These are phyloP conservation scores for Salix suchowensis DNA, from an alignment of 345 rosid genomes.

Conservation along the genomic window DNA sequence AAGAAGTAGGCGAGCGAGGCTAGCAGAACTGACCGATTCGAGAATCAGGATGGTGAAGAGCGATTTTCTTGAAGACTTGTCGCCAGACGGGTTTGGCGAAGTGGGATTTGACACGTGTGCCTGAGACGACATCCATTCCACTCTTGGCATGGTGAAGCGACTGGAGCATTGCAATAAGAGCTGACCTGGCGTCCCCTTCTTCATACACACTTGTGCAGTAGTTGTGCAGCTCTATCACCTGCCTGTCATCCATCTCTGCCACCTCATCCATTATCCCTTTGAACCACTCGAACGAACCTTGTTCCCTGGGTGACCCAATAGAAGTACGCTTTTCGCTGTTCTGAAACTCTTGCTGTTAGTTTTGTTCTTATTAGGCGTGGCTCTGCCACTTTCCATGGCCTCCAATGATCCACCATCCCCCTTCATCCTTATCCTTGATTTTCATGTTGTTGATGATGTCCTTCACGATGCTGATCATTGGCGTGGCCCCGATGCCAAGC, in stretches of 20 bases:
- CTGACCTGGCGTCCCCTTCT: constrained; percentile 88
- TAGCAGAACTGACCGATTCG: constrained; percentile 54
- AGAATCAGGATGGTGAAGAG: constrained; percentile 49
- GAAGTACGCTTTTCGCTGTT: constrained; percentile 74
- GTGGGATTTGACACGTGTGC: constrained; percentile 80
- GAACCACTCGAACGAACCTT: constrained; percentile 95
- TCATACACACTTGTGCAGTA: constrained; percentile 93
- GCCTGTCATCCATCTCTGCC: constrained; percentile 67
- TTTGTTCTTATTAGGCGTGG: neutral
- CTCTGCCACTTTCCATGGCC: neutral
- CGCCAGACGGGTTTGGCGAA: constrained; percentile 90
- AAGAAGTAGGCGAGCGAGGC: neutral
- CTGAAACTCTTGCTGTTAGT: constrained; percentile 36
- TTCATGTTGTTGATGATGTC: constrained; percentile 84
- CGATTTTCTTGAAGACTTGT: constrained; percentile 73
- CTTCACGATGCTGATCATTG: constrained; percentile 85
- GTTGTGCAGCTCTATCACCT: constrained; percentile 70
- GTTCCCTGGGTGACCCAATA: constrained; percentile 92
- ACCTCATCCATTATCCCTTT: constrained; percentile 90
- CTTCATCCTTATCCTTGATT: constrained; percentile 38
- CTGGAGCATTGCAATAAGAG: constrained; percentile 84
- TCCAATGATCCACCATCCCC: neutral
- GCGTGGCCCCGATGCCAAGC: constrained; percentile 89
- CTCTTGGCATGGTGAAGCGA: constrained; percentile 76
- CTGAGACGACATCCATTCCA: constrained; percentile 83